Evolutionary conservation across 1,284 basidiomycete species (phyloP).

Genomic region (Cerrena zonata): DNA sequence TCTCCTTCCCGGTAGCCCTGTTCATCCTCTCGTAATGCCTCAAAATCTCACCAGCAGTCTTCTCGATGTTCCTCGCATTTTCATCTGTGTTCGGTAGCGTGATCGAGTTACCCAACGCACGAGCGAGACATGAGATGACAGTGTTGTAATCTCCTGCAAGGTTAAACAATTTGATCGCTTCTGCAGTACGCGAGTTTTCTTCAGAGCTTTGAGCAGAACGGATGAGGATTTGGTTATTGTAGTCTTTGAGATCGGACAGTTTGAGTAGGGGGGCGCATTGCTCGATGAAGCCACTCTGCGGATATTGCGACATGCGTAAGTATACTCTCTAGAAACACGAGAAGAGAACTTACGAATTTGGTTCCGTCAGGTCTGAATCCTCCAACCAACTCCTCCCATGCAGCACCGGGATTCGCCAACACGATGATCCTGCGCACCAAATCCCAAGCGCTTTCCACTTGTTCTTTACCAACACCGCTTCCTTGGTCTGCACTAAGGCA

Average conservation of each 20-base stretch:
- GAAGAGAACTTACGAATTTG: conserved; percentile 61
- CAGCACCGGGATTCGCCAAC: conserved; percentile 76
- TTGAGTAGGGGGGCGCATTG: conserved; percentile 75
- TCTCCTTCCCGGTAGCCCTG: conserved; percentile 67
- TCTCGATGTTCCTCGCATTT: conserved; percentile 66
- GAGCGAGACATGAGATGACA: conserved; percentile 84
- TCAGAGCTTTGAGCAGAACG: conserved; percentile 74
- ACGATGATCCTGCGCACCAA: conserved; percentile 85
- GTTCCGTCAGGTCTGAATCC: conserved; percentile 86
- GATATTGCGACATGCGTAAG: no score
- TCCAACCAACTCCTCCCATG: conserved; percentile 86
- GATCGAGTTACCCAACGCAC: conserved; percentile 83
- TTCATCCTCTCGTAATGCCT: conserved; percentile 83
- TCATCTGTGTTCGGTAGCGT: conserved; percentile 62
- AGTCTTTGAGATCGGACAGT: conserved; percentile 66
- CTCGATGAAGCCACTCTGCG: conserved; percentile 81
- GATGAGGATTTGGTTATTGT: conserved; percentile 79
- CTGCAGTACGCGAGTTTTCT: conserved; percentile 75
- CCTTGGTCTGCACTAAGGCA: conserved; percentile 70
- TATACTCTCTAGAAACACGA: neutral
- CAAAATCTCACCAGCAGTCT: conserved; percentile 78
- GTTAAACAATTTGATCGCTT: conserved; percentile 94
- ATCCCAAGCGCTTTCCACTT: conserved; percentile 82
- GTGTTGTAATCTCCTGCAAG: conserved; percentile 87
- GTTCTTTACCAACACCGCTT: conserved; percentile 70